These are phyloP conservation scores for Phylloporus sp. DNA, from an alignment of 768 basidiomycete genomes.

Conservation along the genomic window DNA sequence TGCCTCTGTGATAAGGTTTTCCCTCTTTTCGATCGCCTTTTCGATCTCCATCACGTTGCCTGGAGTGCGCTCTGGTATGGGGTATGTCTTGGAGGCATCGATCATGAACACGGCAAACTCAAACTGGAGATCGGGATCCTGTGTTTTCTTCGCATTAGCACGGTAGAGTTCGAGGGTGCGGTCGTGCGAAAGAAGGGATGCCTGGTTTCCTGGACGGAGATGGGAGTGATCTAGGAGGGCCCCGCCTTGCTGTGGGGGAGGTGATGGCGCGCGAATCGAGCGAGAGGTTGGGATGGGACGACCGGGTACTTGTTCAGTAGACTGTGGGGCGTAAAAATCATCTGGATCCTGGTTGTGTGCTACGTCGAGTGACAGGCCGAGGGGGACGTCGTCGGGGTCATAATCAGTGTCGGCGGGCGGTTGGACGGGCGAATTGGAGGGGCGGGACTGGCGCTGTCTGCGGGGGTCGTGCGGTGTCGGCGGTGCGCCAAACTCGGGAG, in stretches of 20 bases:
- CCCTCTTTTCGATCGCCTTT: constrained; percentile 74
- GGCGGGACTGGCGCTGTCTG: constrained; percentile 10
- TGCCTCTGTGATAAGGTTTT: constrained; percentile 88
- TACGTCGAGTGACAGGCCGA: constrained; percentile 25
- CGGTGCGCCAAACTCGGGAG: constrained; percentile 21
- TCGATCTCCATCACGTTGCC: constrained; percentile 80
- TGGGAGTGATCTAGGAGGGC: constrained; percentile 89
- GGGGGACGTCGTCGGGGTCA: constrained; percentile 41
- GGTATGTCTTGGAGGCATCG: constrained; percentile 89
- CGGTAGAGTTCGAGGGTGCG: constrained; percentile 97
- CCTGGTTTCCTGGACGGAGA: constrained; percentile 88
- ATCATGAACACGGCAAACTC: constrained; percentile 99
- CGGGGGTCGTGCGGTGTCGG: neutral
- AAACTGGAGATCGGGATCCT: constrained; percentile 95
- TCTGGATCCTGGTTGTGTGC: constrained; percentile 38
- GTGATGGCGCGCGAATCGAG: constrained; percentile 65
- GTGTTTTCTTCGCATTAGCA: constrained; percentile 96
- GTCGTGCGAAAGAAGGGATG: constrained; percentile 90
- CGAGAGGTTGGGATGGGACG: constrained; percentile 43
- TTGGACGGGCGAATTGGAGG: constrained; percentile 23
- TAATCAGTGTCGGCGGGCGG: constrained; percentile 31
- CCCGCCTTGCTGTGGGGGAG: constrained; percentile 45
- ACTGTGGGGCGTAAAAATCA: constrained; percentile 35
- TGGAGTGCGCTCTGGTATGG: constrained; percentile 64
- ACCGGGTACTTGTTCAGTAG: constrained; percentile 24